Percentiles rank a stretch among this genome's conserved stretches.
Conservation (phyloP, 495 filamentous ascomycete species). For the Glarea lozoyensis region DNA sequence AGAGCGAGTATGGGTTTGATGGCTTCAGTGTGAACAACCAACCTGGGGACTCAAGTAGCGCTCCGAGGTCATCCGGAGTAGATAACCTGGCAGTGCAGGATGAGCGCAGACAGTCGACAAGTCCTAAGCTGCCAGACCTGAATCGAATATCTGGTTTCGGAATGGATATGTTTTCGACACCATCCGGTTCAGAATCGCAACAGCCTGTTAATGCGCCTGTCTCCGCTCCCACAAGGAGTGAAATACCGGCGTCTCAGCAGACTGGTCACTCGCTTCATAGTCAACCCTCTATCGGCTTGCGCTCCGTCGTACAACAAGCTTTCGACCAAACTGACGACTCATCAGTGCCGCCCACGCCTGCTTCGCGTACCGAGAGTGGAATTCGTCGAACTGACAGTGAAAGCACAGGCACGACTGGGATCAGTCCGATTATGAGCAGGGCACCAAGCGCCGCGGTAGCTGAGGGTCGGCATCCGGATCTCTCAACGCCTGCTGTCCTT, state of each 20-base stretch:
- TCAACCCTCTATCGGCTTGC: slow-evolving; percentile 46
- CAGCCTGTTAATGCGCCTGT: background rate
- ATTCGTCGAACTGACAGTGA: slow-evolving; percentile 54
- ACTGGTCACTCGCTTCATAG: slow-evolving; percentile 6
- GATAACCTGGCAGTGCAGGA: background rate
- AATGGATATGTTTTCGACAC: slow-evolving; percentile 19
- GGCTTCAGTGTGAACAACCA: slow-evolving; percentile 21
- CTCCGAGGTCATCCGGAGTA: background rate
- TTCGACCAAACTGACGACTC: slow-evolving; percentile 46
- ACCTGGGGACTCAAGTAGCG: background rate
- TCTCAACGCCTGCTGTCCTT: slow-evolving; percentile 46
- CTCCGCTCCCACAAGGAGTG: slow-evolving; percentile 1
- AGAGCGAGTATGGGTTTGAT: slow-evolving; percentile 47
- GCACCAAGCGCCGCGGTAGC: slow-evolving; percentile 31
- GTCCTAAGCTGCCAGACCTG: slow-evolving; percentile 54
- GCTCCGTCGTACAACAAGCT: slow-evolving; percentile 60
- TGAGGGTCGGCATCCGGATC: slow-evolving; percentile 22
- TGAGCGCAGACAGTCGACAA: slow-evolving; percentile 27
- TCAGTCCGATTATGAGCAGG: slow-evolving; percentile 60
- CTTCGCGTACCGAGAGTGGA: slow-evolving; percentile 33
- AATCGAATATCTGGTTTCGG: slow-evolving; percentile 59
- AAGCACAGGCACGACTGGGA: slow-evolving; percentile 45
- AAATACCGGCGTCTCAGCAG: background rate
- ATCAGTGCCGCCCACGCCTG: slow-evolving; percentile 47
- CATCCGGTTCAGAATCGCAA: background rate